These are phyloP conservation scores for Yamadazyma sp. DNA, from an alignment of 805 yeast species.

Conservation along the genomic window DNA sequence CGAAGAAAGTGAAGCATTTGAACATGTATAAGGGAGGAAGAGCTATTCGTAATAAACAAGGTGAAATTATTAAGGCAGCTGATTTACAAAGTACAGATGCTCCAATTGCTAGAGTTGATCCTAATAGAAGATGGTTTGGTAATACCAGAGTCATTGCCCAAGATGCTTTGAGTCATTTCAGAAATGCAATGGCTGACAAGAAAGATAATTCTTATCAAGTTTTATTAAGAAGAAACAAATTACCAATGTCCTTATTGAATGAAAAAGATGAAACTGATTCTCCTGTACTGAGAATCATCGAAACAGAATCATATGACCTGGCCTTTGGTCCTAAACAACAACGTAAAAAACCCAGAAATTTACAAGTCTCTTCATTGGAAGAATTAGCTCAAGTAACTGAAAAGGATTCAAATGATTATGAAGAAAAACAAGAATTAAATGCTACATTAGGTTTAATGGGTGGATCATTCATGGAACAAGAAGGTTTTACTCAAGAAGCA, in stretches of 20 bases:
- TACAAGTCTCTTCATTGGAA: slow-evolving; percentile 70
- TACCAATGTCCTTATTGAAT: slow-evolving; percentile 92
- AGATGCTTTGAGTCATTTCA: slow-evolving; percentile 89
- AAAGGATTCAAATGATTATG: slow-evolving; percentile 54
- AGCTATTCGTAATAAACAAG: slow-evolving; percentile 81
- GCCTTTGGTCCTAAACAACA: slow-evolving; percentile 96
- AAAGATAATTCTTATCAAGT: slow-evolving; percentile 83
- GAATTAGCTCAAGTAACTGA: slow-evolving; percentile 66
- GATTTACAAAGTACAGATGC: slow-evolving; percentile 80
- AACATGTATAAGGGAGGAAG: slow-evolving; percentile 92
- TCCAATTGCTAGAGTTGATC: slow-evolving; percentile 92
- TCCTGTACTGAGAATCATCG: slow-evolving; percentile 77
- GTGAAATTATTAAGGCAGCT: slow-evolving; percentile 86
- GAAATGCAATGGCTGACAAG: slow-evolving; percentile 89
- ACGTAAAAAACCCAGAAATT: slow-evolving; percentile 80
- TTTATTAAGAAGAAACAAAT: slow-evolving; percentile 78
- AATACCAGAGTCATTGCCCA: slow-evolving; percentile 97
- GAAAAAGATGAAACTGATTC: slow-evolving; percentile 77
- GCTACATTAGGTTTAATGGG: slow-evolving; percentile 82
- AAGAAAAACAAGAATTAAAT: slow-evolving; percentile 74
- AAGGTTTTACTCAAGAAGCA: slow-evolving; percentile 86
- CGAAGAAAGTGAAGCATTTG: slow-evolving; percentile 83
- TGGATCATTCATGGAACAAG: slow-evolving; percentile 53
- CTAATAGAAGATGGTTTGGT: slow-evolving; percentile 97
- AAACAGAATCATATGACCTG: slow-evolving; percentile 76